Conservation (phyloP, 2,329 filamentous ascomycete genomes). For the Gaeumannomyces sp. region DNA sequence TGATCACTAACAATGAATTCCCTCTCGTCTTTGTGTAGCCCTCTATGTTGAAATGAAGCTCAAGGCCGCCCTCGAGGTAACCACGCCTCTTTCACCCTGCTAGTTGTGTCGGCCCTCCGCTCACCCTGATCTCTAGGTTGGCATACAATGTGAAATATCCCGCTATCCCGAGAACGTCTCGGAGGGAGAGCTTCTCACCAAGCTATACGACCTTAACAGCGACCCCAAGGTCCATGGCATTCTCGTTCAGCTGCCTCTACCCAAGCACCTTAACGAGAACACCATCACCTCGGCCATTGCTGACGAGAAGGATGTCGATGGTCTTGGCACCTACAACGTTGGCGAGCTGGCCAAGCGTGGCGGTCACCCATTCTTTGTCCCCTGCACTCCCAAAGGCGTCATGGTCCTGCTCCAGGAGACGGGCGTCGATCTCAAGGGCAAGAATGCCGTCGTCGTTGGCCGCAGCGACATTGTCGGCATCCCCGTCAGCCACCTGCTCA, state of each 20-base stretch:
- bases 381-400: constrained; percentile 94
- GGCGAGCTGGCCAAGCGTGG: constrained; percentile 95
- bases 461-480: constrained; percentile 96
- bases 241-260: constrained; percentile 87
- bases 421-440: constrained; percentile 77
- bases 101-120: too few relatives aligned
- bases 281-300: constrained; percentile 82
- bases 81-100: constrained; percentile 16
- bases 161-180: constrained; percentile 76
- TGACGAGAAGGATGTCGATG: constrained; percentile 95
- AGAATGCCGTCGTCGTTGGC: constrained; percentile 90
- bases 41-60: constrained; percentile 99
- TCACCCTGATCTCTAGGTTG: constrained; percentile 53
- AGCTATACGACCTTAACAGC: constrained; percentile 78
- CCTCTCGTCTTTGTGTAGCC: constrained; percentile 41
- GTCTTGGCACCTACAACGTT: constrained; percentile 90
- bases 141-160: constrained; percentile 80
- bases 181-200: constrained; percentile 78
- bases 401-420: constrained; percentile 86
- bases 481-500: constrained; percentile 90
- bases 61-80: constrained; percentile 88
- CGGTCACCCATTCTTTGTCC: constrained; percentile 80
- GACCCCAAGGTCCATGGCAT: constrained; percentile 84
- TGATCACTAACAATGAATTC: background rate
- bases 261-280: constrained; percentile 85